phyloP scores from a whole-genome alignment of 164 flowering plant genomes.

The Annona cherimola region DNA sequence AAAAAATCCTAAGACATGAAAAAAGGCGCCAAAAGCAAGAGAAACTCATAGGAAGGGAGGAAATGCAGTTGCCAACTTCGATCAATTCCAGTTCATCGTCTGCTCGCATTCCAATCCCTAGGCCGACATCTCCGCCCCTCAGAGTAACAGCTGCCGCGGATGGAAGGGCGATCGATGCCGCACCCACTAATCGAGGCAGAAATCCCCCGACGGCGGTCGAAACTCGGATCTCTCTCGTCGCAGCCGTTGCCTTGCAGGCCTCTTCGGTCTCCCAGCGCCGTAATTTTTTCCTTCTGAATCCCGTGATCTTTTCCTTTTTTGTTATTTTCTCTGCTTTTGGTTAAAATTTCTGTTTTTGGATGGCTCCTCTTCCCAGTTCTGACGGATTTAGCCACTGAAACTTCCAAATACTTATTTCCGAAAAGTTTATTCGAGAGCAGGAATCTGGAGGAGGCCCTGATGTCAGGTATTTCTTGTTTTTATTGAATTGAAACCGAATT shows the following conservation, averaged over 20 bases:
- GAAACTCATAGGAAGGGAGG: too few relatives aligned
- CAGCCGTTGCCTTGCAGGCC: constrained; percentile 74
- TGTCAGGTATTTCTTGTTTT: constrained; percentile 51
- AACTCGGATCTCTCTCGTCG: constrained; percentile 67
- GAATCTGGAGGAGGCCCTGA: constrained; percentile 82
- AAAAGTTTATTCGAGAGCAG: constrained; percentile 50
- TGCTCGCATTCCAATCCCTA: background rate
- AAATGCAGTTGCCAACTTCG: background rate
- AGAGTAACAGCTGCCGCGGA: background rate
- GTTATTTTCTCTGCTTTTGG: background rate
- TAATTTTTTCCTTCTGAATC: constrained; percentile 18
- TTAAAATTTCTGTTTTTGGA: background rate
- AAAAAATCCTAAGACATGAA: too few relatives aligned
- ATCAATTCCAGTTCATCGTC: background rate
- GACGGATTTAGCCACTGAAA: constrained; percentile 56
- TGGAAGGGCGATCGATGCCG: background rate
- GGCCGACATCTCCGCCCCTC: background rate
- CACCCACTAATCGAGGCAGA: constrained; percentile 5
- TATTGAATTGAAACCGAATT: too few relatives aligned
- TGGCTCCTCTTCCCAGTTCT: constrained; percentile 39
- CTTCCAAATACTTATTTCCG: constrained; percentile 67
- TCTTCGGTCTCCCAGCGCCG: constrained; percentile 63
- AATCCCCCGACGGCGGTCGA: constrained; percentile 40
- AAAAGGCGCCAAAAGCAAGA: too few relatives aligned
- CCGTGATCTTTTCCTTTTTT: background rate